Evolutionary conservation across 257 asterid genomes (phyloP), one percentile per base, ranked within the genome.

Genomic region (Solanum chmielewskii): DNA sequence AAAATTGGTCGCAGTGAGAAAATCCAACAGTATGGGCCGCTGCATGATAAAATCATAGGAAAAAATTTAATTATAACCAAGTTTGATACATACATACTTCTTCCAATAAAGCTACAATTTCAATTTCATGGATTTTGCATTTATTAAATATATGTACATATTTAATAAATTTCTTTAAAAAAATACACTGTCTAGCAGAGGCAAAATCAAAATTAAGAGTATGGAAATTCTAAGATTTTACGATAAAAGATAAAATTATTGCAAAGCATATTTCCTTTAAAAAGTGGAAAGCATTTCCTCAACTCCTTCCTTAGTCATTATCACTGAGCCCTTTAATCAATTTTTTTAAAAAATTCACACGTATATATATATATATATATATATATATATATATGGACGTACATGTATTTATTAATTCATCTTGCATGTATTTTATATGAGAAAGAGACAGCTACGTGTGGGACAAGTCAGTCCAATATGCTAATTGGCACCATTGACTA

Each of bases 1-100:
- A 27, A 25, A 96, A 91, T 83, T 87, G 91, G 94, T 31, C 82
- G 88, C 99, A 96, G 84, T 96, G 99, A 25, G 99, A 92, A 91
- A 95, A 94, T 52, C 99, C 99, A 45, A 96, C 83, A 0, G 95
- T 94, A 91, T 96, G 99, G 84, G 94, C 90, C 20, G 92, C 99
- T 94, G 92, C 45, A 71, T 56, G 1, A 56, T 71, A 70, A 70
- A 69, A 66, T 66, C 73, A 66, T 25, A 66, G 29, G 29, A 29
- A 29, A 29, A 10, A 62, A 23, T 1, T 23, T 23, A 4, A 3
- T 33, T 33, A 33, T 62, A 62, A 62, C 0, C 31, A 62, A 11
- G 13, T 62, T 23, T 64, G 27, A 64, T n/a, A 64, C 64, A 64
- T n/a, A 64, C 64, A 18, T 52, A 52, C 62, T 52, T 52, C 62